These are phyloP conservation scores for Trichosporon faecale DNA, from an alignment of 1,284 basidiomycete species.

Conservation along the genomic window DNA sequence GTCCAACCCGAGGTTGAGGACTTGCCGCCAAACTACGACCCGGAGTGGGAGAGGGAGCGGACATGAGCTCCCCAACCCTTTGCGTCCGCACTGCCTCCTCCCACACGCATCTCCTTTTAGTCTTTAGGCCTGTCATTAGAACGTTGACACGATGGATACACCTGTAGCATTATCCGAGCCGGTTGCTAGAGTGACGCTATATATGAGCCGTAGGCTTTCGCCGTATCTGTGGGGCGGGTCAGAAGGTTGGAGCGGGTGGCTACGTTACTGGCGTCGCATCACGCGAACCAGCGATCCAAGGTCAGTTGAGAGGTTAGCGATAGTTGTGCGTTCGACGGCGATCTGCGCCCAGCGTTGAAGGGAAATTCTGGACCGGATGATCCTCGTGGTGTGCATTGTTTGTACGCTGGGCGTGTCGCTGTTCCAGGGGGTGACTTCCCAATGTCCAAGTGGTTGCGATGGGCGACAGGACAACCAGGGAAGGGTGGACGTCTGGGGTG, in stretches of 20 bases:
- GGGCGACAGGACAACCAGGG: neutral
- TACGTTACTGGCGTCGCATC: neutral
- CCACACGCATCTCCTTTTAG: neutral
- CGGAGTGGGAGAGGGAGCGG: slow-evolving; percentile 31
- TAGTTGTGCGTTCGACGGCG: too few species aligned
- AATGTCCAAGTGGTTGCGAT: neutral
- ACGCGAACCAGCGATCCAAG: too few species aligned
- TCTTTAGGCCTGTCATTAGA: neutral
- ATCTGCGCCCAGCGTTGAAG: too few species aligned
- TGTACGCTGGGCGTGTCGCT: neutral
- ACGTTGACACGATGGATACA: neutral
- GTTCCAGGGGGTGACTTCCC: neutral
- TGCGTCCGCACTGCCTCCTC: neutral
- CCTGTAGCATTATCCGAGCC: neutral
- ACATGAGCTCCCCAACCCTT: neutral
- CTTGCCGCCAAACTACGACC: slow-evolving; percentile 43
- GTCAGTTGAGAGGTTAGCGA: neutral
- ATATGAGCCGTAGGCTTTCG: too few species aligned
- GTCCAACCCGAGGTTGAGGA: slow-evolving; percentile 33
- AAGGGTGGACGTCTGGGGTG: neutral
- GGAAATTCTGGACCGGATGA: neutral
- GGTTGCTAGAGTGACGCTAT: neutral
- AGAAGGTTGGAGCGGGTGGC: neutral
- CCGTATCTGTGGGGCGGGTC: neutral
- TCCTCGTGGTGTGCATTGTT: neutral